Base-by-base conservation (phyloP, 1,284 basidiomycete genomes). In the Ustilago tritici region DNA sequence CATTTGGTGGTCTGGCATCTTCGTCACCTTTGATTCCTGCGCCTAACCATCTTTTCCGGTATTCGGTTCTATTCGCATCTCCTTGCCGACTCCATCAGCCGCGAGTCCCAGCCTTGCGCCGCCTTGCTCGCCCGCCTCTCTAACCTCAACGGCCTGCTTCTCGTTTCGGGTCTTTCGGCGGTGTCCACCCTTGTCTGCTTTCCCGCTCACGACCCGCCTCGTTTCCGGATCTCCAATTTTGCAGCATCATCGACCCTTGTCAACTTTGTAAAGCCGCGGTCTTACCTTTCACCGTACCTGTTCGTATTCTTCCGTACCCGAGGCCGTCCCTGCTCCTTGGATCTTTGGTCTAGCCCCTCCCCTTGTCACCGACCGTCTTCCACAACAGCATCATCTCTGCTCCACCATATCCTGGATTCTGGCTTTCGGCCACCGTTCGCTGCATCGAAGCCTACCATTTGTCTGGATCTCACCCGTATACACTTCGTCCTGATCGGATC, bases 321-420 rank as follows among this genome's bases (percentile, higher is more conserved):
- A 46, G 32, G 59, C 46, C 46, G 56, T 53, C 36, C 61, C 67
- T 58, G 52, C 61, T 4, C 55, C 15, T 28, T 52, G 10, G 52
- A 23, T 32, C n/a, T 32, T 50, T 23, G 56, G 43, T 60, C 50
- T 32, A 59, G 67, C 36, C 56, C 38, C 56, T 69, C 52, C 3
- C 49, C 61, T 56, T 34, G 46, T 43, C 56, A 28, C 19, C 28
- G 15, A 28, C 43, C 56, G 4, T 56, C 43, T 32, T 32, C 8
- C 15, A 43, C 35, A 38, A 40, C 36, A 8, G 35, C 15, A 57
- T 53, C 32, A 34, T 49, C 36, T 6, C 19, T 34, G 28, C 23
- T 56, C 28, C 17, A n/a, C 12, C 36, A 11, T 19, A 12, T 47
- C n/a, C 49, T 35, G 12, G 10, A 15, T 11, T 17, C 52, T 23